Evolutionary conservation across 2,329 filamentous ascomycete genomes (phyloP), one percentile per base, ranked within the genome.

Genomic region (Fusarium avenaceum): DNA sequence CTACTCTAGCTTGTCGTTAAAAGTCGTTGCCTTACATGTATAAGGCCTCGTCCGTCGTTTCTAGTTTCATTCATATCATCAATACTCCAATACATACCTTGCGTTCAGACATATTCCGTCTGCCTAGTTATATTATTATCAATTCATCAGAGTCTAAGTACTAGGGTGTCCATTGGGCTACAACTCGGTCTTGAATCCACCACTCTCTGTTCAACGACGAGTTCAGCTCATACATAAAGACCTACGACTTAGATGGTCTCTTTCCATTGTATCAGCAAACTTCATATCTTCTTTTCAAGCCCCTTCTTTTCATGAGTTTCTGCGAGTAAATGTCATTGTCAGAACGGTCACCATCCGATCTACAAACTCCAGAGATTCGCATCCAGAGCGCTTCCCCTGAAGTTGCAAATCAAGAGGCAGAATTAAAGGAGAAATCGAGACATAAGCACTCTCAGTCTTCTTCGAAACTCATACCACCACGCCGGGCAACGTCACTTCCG

Each of bases 311-410:
- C 46, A 71, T 59, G 51, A 50, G 55, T 15, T 48, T 62, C 51
- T 45, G 50, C 40, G 52, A 55, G 65, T 76, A 75, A 69, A 76
- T 76, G 75, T 73, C 67, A 46, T 65, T 65, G 43, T 38, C 54
- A 26, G 66, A 57, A 46, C 57, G 62, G n/a, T 72, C 61, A 44
- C 26, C 56, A 63, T 62, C 51, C 28, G 38, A 67, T 38, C 49
- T 63, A 60, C 64, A 62, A 57, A 67, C 63, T 20, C 71, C 75
- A 56, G 64, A 63, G 26, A 76, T 76, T 32, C 73, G 69, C 43
- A 73, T 75, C 48, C 73, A 75, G 22, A 76, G 73, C 56, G 67
- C 74, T 14, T 73, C 75, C 8, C 75, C 75, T 35, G 71, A 68
- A 22, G 32, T 50, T 14, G n/a, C 60, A 19, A 55, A 57, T 26